Evolutionary conservation across 192 early-diverging fungal genomes (phyloP).

Genomic region (Podila minutissima): DNA sequence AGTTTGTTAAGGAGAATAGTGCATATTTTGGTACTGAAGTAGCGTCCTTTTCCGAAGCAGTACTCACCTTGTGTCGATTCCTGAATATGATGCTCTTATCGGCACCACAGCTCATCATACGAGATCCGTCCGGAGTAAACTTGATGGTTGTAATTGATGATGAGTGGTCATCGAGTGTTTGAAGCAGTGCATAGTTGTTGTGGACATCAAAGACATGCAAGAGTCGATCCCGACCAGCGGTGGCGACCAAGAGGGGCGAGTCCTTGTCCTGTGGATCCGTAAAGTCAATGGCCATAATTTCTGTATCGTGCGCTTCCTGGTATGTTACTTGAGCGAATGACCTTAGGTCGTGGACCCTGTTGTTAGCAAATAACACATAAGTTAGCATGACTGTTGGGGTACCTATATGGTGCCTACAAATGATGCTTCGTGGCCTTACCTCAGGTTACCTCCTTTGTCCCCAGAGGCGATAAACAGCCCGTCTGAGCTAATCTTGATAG

Average conservation of each 20-base stretch:
- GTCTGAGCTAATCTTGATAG: conserved; percentile 71
- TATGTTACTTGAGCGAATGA: conserved; percentile 68
- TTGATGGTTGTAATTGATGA: conserved; percentile 80
- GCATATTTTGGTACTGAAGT: too few relatives aligned
- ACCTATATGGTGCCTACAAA: background rate
- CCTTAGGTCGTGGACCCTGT: conserved; percentile 68
- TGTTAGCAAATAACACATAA: background rate
- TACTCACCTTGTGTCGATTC: conserved; percentile 37
- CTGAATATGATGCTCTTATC: conserved; percentile 88
- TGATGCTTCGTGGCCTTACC: conserved; percentile 26
- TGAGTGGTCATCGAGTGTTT: conserved; percentile 88
- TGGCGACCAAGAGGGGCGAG: conserved; percentile 67
- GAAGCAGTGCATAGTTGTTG: conserved; percentile 67
- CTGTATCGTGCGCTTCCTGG: conserved; percentile 82
- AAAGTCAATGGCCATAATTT: conserved; percentile 83
- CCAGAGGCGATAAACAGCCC: conserved; percentile 76
- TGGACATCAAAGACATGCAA: conserved; percentile 79
- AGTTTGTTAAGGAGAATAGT: background rate
- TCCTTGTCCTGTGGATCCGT: conserved; percentile 49
- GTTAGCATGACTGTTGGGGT: background rate
- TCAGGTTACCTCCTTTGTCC: conserved; percentile 76
- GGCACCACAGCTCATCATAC: conserved; percentile 80
- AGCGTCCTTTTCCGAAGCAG: too few relatives aligned
- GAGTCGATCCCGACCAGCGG: conserved; percentile 79
- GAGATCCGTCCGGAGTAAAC: conserved; percentile 71